Evolutionary conservation across 139 green algal genomes (phyloP).

Genomic region (Haematococcus sp.): DNA sequence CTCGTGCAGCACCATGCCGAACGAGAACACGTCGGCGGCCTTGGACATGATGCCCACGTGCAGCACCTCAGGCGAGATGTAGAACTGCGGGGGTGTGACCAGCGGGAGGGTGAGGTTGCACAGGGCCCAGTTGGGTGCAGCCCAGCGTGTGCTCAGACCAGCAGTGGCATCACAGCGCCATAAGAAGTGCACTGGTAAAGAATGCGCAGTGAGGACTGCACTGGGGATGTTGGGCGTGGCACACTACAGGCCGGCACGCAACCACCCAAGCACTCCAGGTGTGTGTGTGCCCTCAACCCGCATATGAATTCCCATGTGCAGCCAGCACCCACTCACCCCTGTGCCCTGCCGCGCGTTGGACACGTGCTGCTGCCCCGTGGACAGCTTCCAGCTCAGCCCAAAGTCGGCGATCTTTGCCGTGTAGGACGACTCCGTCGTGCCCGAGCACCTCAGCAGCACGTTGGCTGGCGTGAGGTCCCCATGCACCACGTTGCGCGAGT

Average conservation of each 20-base stretch:
- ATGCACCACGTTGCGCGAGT: conserved; percentile 35
- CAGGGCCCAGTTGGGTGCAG: too few species aligned
- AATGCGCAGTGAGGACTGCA: too few species aligned
- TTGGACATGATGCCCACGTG: conserved; percentile 17
- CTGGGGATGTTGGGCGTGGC: too few species aligned
- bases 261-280: too few species aligned
- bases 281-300: too few species aligned
- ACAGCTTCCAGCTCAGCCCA: conserved; percentile 36
- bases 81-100: conserved; percentile 15
- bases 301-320: too few species aligned
- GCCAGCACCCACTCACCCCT: too few species aligned
- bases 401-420: conserved; percentile 27
- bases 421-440: not conserved
- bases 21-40: conserved; percentile 10
- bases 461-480: conserved; percentile 31
- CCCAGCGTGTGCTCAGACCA: too few species aligned
- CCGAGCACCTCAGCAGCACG: conserved; percentile 10
- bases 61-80: conserved; percentile 27
- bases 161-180: too few species aligned
- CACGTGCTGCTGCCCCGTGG: conserved; percentile 26
- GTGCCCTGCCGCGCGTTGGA: conserved; percentile 31
- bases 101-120: too few species aligned
- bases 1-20: conserved; percentile 13
- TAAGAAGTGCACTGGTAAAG: too few species aligned
- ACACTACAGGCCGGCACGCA: too few species aligned